Evolutionary conservation across 306 rosid genomes (phyloP), one percentile per base, ranked within the genome.

Genomic region (Cicer pinnatifidum): DNA sequence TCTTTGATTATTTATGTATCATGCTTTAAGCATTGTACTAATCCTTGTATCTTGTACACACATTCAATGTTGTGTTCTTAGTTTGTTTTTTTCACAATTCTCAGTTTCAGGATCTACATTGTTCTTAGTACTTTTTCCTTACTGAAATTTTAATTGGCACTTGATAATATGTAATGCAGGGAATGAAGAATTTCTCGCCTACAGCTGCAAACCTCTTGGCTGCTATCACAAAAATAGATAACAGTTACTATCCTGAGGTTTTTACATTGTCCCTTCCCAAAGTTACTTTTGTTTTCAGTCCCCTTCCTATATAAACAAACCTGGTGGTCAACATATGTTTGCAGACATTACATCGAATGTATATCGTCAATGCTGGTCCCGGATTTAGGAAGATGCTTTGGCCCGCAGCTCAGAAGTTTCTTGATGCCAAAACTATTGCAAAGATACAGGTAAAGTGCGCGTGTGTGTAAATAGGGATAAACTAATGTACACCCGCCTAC

Each of bases 391-490:
- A 84, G 87, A 84, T 95, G 89, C 92, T 95, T 69, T 95, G 99
- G 99, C 97, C 96, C 39, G 89, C 99, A 76, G 97, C 97, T 6
- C 95, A 90, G 79, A 95, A 86, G 75, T 88, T 91, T 87, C 96
- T 92, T 78, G 99, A 95, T 53, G 46, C 86, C 39, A 88, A 95
- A 83, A 95, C 99, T 12, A 81, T 86, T n/a, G 87, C 88, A 6
- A 95, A 95, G 90, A 95, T 95, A 83, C 97, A 88, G 88, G 99
- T 28, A 28, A 28, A 28, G 5, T 28, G 35, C 0, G 35, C 0
- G 35, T 28, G 35, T 28, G 35, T 28, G 35, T 28, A 28, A 28
- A 3, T 28, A 28, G 35, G 35, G 35, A 28, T 28, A 28, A 28
- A 28, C 33, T 28, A 28, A 0, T 28, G 35, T 28, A 28, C 5